Conservation (phyloP, 1,139 yeast genomes). For the Eremothecium sinecaudum region DNA sequence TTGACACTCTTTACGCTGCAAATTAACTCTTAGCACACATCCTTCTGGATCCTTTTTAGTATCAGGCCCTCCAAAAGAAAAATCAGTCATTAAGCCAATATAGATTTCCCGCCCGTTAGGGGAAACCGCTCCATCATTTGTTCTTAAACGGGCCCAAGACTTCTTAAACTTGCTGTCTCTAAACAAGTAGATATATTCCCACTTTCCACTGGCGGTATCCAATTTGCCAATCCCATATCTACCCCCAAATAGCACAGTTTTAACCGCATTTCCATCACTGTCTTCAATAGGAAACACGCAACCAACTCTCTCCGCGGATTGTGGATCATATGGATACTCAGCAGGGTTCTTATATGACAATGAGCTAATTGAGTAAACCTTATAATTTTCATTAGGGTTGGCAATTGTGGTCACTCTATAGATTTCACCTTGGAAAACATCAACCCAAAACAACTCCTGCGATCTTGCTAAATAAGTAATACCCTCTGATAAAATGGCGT, state of each 20-base stretch:
- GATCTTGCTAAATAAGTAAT: conserved; percentile 51
- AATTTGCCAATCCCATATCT: conserved; percentile 49
- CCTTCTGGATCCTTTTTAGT: conserved; percentile 28
- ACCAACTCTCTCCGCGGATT: conserved; percentile 41
- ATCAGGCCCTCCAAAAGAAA: conserved; percentile 31
- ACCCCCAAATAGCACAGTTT: conserved; percentile 41
- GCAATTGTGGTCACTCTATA: conserved; percentile 35
- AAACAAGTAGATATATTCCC: conserved; percentile 40
- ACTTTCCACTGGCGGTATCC: conserved; percentile 35
- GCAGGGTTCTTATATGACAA: conserved; percentile 3
- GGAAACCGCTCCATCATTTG: conserved; percentile 67
- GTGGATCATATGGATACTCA: conserved; percentile 14
- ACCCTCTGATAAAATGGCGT: conserved; percentile 55
- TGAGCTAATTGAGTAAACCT: not conserved
- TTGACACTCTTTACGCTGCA: conserved; percentile 21
- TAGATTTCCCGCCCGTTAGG: conserved; percentile 54
- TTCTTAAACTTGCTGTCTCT: conserved; percentile 21
- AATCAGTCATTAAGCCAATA: conserved; percentile 68
- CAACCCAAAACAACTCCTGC: conserved; percentile 59
- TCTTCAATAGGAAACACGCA: conserved; percentile 50
- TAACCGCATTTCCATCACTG: conserved; percentile 37
- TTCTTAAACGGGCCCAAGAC: conserved; percentile 38
- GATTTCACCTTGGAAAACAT: conserved; percentile 50
- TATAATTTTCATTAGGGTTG: conserved; percentile 15
- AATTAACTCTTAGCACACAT: conserved; percentile 30